These are phyloP conservation scores for Lycium ferocissimum DNA, from an alignment of 257 asterid species.

Conservation along the genomic window DNA sequence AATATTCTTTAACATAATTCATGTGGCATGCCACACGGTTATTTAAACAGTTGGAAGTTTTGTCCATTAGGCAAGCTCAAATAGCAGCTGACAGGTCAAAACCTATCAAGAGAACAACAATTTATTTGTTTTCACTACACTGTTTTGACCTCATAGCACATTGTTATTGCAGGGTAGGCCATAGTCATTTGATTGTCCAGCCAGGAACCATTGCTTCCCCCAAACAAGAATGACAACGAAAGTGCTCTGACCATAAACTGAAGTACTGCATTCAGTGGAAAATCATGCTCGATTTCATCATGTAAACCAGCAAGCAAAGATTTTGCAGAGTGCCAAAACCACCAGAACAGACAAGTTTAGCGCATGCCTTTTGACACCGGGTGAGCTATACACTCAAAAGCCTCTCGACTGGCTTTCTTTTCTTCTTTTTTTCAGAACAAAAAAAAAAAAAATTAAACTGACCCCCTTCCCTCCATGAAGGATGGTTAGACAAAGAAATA, in stretches of 20 bases:
- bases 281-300: conserved; percentile 16
- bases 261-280: background rate
- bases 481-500: background rate
- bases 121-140: conserved; percentile 2
- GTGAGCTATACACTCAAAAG: background rate
- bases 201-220: background rate
- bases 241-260: background rate
- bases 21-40: background rate
- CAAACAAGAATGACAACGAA: background rate
- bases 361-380: background rate
- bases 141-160: conserved; percentile 1
- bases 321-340: background rate
- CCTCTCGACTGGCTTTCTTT: background rate
- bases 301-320: background rate
- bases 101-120: background rate
- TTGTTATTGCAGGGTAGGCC: background rate
- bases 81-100: background rate
- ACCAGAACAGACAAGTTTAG: background rate
- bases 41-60: background rate
- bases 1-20: background rate
- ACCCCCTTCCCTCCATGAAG: conserved; percentile 5
- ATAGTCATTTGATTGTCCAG: background rate
- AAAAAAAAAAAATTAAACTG: background rate
- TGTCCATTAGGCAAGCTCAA: background rate
- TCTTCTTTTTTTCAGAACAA: background rate